A percentile compares a stretch with the other conserved stretches of the same genome.
These are phyloP conservation scores for Coelastrella sp. DNA, from an alignment of 139 green algal species.

Conservation along the genomic window DNA sequence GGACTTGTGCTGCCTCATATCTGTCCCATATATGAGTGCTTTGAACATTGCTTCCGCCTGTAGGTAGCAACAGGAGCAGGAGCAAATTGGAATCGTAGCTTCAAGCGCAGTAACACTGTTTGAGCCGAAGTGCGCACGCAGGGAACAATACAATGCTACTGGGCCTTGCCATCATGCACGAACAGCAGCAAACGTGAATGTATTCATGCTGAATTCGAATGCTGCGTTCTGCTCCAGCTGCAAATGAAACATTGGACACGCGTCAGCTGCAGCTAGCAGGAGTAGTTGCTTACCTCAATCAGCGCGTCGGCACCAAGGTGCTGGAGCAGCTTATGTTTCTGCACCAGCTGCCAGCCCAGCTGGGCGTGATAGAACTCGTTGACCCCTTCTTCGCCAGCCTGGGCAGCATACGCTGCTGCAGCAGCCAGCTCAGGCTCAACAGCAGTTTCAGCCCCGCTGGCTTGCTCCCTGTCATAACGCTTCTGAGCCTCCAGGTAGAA, in stretches of 20 bases:
- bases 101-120: neutral
- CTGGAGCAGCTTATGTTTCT: neutral
- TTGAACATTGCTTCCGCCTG: neutral
- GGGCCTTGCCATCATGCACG: no score
- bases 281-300: neutral
- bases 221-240: neutral
- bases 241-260: neutral
- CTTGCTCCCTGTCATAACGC: neutral
- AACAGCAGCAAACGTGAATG: no score
- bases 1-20: neutral
- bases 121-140: neutral
- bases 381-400: neutral
- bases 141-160: no score
- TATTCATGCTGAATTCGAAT: no score
- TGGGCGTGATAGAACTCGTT: neutral
- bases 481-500: neutral
- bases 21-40: neutral
- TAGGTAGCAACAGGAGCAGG: neutral
- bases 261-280: neutral
- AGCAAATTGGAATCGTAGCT: neutral
- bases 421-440: neutral
- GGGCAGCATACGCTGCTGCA: neutral
- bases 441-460: neutral
- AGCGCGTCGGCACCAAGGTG: neutral
- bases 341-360: neutral